Evolutionary conservation across 176 grass and related monocot species (phyloP).

Genomic region (Dactylis glomerata): DNA sequence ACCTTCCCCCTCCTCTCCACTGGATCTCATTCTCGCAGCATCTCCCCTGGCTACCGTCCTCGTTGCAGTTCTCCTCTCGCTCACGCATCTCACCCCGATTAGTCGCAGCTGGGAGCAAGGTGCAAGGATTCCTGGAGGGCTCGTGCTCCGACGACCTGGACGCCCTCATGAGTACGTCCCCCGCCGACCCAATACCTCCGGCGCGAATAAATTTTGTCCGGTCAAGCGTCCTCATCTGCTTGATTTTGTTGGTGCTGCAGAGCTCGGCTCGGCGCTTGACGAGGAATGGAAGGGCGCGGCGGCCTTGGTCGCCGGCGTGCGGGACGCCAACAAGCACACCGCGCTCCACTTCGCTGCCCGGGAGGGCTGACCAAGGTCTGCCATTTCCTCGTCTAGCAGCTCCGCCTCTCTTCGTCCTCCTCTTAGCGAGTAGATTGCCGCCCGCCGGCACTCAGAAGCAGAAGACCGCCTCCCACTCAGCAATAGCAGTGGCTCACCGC

Average conservation of each 20-base stretch:
- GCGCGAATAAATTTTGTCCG: background rate
- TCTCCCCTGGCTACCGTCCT: too few species aligned
- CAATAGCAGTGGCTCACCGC: too few species aligned
- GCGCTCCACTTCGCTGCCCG: constrained; percentile 85
- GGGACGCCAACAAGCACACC: constrained; percentile 78
- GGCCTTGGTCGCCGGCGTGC: constrained; percentile 45
- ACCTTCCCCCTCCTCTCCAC: too few species aligned
- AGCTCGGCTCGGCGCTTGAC: constrained; percentile 55
- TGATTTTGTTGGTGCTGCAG: constrained; percentile 28
- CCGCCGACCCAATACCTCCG: background rate
- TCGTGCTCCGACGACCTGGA: constrained; percentile 67
- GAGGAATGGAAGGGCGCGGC: constrained; percentile 69
- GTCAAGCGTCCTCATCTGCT: background rate
- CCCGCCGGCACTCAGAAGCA: too few species aligned
- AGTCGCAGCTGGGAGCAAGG: constrained; percentile 60
- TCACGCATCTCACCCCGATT: background rate
- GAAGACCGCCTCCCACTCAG: too few species aligned
- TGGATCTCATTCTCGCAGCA: too few species aligned
- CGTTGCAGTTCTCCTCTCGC: too few species aligned
- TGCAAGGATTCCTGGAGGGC: constrained; percentile 82
- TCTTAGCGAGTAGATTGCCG: too few species aligned
- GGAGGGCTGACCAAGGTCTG: constrained; percentile 68
- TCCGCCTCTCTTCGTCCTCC: constrained; percentile 75
- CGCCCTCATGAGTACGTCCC: constrained; percentile 48
- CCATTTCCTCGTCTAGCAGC: constrained; percentile 69